These are phyloP conservation scores for Collybia mongolica DNA, from an alignment of 768 basidiomycete species.

Conservation along the genomic window DNA sequence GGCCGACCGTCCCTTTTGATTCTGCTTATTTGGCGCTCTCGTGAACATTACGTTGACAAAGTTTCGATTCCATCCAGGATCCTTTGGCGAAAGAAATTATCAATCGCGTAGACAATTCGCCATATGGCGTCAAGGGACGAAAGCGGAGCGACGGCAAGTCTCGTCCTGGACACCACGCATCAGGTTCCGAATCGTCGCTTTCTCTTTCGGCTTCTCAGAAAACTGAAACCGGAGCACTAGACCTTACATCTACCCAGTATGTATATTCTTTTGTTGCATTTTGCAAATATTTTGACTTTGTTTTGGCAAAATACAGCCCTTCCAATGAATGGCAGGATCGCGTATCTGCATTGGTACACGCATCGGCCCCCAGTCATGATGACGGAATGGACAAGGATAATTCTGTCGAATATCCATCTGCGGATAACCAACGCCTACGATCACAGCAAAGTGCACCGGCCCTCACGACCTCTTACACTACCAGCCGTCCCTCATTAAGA, in stretches of 20 bases:
- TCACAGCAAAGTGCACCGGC: slow-evolving; percentile 8
- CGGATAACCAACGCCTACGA: slow-evolving; percentile 3
- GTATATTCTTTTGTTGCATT: slow-evolving; percentile 18
- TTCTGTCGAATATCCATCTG: not conserved
- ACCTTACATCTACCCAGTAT: slow-evolving; percentile 64
- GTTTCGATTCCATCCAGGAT: slow-evolving; percentile 46
- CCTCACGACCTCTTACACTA: not conserved
- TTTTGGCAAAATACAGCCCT: slow-evolving; percentile 44
- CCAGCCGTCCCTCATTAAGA: slow-evolving; percentile 11
- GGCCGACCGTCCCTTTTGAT: not conserved
- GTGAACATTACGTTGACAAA: slow-evolving; percentile 1
- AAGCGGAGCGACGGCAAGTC: slow-evolving; percentile 36
- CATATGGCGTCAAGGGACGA: slow-evolving; percentile 76
- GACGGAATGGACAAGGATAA: not conserved
- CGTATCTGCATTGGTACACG: slow-evolving; percentile 44
- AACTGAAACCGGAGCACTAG: slow-evolving; percentile 26
- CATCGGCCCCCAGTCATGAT: slow-evolving; percentile 15
- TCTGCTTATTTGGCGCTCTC: not conserved
- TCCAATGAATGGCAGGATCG: slow-evolving; percentile 85
- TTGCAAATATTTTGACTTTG: slow-evolving; percentile 3
- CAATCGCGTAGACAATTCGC: slow-evolving; percentile 74
- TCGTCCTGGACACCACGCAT: slow-evolving; percentile 16
- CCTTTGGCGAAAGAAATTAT: slow-evolving; percentile 79
- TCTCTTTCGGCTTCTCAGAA: slow-evolving; percentile 16
- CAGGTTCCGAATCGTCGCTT: slow-evolving; percentile 20